These are phyloP conservation scores for Fusarium neocosmosporiellum DNA, from an alignment of 2,329 filamentous ascomycete species.

Conservation along the genomic window DNA sequence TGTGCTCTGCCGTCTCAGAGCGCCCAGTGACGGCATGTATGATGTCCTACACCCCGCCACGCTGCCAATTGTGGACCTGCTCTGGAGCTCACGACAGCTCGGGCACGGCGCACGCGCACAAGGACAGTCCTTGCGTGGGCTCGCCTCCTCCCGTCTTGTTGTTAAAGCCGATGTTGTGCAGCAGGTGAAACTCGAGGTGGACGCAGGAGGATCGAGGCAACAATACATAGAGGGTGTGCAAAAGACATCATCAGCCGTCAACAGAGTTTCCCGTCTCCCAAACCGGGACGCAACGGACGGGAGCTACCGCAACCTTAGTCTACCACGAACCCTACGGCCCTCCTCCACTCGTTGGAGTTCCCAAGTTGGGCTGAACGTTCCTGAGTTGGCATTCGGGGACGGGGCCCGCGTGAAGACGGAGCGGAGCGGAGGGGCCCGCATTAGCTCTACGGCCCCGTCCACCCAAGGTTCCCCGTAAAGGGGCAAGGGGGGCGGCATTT, in stretches of 20 bases:
- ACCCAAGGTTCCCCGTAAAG: constrained; percentile 16
- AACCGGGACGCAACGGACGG: background rate
- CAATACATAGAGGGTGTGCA: background rate
- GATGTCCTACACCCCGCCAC: background rate
- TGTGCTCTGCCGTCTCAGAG: background rate
- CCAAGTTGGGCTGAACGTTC: constrained; percentile 3
- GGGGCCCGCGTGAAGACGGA: constrained; percentile 2
- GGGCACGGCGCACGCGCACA: constrained; percentile 1
- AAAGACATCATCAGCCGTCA: background rate
- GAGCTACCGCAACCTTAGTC: constrained; percentile 17
- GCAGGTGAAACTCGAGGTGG: background rate
- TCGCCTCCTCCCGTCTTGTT: constrained; percentile 1
- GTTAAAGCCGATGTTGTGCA: constrained; percentile 5
- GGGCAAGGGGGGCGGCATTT: background rate
- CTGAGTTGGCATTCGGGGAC: constrained; percentile 22
- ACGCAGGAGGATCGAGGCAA: background rate
- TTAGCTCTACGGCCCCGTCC: constrained; percentile 23
- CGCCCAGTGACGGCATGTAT: background rate
- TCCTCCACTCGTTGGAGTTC: background rate
- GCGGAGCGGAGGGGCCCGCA: constrained; percentile 7
- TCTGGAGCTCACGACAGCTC: background rate
- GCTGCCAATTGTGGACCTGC: background rate
- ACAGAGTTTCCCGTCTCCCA: background rate
- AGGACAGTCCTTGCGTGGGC: constrained; percentile 21
- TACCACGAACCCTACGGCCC: constrained; percentile 7